Base-by-base conservation (phyloP, 2,329 filamentous ascomycete species). In the Calonectria pauciramosa region DNA sequence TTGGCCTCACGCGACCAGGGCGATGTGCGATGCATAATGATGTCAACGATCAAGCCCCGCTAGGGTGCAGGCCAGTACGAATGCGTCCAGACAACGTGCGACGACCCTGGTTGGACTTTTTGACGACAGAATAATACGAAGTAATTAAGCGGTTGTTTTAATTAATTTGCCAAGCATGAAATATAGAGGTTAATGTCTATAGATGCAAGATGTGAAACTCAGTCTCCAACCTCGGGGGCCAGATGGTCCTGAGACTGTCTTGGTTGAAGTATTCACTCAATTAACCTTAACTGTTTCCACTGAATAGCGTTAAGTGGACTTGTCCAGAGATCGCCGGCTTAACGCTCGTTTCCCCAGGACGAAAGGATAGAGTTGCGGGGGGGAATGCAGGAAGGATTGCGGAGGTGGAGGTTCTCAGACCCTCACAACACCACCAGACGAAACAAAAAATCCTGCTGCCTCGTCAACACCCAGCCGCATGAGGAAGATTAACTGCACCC, bases 1-100 rank as follows among this genome's bases (percentile, higher is more conserved):
- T 14, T 3, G 56, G 8, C 51, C 70, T 72, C 70, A 68, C 52
- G 63, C 63, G 52, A 72, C 47, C 16, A 7, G 23, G n/a, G 36
- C 36, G 70, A 72, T 68, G 36, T 36, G 60, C 70, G 51, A 52
- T 72, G 70, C 70, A 52, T 5, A 32, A 72, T 72, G 70, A 72
- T 72, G 70, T 72, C 70, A 72, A 68, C 30, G 59, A 65, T 47
- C 60, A 38, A 11, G 38, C 26, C 59, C 36, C 32, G 52, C 30
- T n/a, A 16, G 32, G 32, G 20, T 23, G 30, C 18, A 34, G 18
- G 18, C 30, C 20, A 10, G 41, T 20, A 41, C 38, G 38, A 41
- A 18, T 41, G 41, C 20, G 41, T 11, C 6, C 41, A n/a, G 41
- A 11, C 41, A 47, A 9, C n/a, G 2, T 9, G 18, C 41, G n/a